phyloP scores from a whole-genome alignment of 1,284 basidiomycete genomes.

The Neonothopanus nambi region DNA sequence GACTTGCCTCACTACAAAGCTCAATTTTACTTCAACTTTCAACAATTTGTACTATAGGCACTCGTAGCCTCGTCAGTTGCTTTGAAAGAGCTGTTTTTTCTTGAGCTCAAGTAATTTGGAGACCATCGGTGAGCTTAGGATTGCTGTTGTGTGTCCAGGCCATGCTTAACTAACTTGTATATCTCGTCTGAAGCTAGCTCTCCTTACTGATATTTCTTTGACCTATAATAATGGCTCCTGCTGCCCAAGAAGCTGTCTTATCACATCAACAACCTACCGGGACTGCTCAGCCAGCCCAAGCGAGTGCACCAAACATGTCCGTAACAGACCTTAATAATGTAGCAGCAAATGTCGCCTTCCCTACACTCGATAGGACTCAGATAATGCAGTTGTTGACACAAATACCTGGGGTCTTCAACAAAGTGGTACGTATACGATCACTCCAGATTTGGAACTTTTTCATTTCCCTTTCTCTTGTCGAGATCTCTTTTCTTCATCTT shows the following conservation, averaged over 20 bases:
- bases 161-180: too few species aligned
- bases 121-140: too few species aligned
- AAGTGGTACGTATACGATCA: constrained; percentile 30
- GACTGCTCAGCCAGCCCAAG: neutral
- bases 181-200: too few species aligned
- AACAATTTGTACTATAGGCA: too few species aligned
- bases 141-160: too few species aligned
- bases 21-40: too few species aligned
- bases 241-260: constrained; percentile 7
- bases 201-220: too few species aligned
- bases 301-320: neutral
- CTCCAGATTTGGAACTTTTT: constrained; percentile 17
- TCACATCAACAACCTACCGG: neutral
- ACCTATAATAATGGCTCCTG: constrained; percentile 8
- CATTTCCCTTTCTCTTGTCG: constrained; percentile 11
- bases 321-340: neutral
- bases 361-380: constrained; percentile 44
- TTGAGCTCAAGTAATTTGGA: too few species aligned
- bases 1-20: neutral
- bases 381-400: constrained; percentile 52
- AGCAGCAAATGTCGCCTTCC: constrained; percentile 1
- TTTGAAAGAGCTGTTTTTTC: too few species aligned
- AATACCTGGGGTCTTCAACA: constrained; percentile 45
- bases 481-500: constrained; percentile 13
- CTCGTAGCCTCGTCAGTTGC: too few species aligned